Evolutionary conservation across 2,329 filamentous ascomycete species (phyloP), one percentile per base, ranked within the genome.

Genomic region (Aspergillus latus): DNA sequence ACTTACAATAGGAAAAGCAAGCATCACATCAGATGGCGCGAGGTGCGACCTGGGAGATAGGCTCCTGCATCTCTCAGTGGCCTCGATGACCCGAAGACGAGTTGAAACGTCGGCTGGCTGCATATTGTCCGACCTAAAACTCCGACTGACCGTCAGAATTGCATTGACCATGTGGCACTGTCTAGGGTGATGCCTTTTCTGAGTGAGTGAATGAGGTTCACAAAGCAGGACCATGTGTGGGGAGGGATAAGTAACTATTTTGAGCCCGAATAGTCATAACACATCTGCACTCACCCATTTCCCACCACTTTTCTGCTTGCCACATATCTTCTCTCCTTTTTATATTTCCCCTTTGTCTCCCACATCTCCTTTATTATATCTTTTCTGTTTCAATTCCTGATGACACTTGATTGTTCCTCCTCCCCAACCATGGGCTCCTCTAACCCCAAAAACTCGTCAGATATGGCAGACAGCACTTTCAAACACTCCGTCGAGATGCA

Each of bases 401-500:
- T 29, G 40, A 37, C 29, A 21, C 1, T 16, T 29, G 3, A 10
- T 34, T 11, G 13, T 11, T 11, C 44, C 16, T 16, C 30, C n/a
- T 34, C 29, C 29, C 15, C 44, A 11, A 3, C 4, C 44, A 47
- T 47, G 44, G 44, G 15, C 32, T 5, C 21, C 11, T 21, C 37
- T 16, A 16, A 30, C 16, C 13, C 26, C 13, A 50, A 42, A 4
- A 28, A 32, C 26, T 42, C 48, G 5, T 30, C 48, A 5, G 42
- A 48, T 2, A 48, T 45, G 37, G 15, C 34, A 5, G 21, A 26
- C 21, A 21, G 29, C 21, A 15, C 21, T n/a, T 28, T 45, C 45
- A 56, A 52, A 15, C 32, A 50, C 43, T 44, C 46, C n/a, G 28
- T 55, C 39, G 43, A 52, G 13, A 15, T 26, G 16, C 53, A 60